A percentile compares a stretch with the other conserved stretches of the same genome.
These are phyloP conservation scores for Fusarium multiceps DNA, from an alignment of 2,329 filamentous ascomycete species.

Conservation along the genomic window DNA sequence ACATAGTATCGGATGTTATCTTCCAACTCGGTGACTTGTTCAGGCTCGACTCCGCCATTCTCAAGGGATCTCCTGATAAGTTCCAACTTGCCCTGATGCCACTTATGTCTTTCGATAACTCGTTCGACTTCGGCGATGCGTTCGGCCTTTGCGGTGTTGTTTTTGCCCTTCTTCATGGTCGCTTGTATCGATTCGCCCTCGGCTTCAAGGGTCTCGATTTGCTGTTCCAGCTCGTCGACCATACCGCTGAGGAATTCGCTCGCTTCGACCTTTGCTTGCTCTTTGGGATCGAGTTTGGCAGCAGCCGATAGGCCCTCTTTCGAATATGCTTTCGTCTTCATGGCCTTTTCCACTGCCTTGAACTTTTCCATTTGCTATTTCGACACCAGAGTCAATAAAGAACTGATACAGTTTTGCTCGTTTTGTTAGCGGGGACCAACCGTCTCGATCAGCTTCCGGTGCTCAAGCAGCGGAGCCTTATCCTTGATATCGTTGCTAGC, in stretches of 20 bases:
- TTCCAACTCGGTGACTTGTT: constrained; percentile 87
- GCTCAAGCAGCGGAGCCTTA: constrained; percentile 92
- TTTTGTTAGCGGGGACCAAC: constrained; percentile 63
- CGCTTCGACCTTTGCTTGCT: constrained; percentile 91
- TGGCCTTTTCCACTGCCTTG: constrained; percentile 99
- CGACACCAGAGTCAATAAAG: constrained; percentile 32
- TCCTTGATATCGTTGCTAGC: constrained; percentile 99
- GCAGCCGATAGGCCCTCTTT: constrained; percentile 95
- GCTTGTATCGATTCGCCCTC: constrained; percentile 88
- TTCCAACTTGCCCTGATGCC: constrained; percentile 94
- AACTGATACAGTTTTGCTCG: constrained; percentile 7
- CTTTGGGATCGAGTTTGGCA: constrained; percentile 94
- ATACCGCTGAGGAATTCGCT: constrained; percentile 86
- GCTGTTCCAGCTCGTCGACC: constrained; percentile 92
- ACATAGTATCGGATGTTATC: constrained; percentile 97
- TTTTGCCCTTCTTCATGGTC: constrained; percentile 95
- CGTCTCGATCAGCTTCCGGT: constrained; percentile 97
- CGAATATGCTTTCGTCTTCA: constrained; percentile 99
- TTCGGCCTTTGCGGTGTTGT: constrained; percentile 83
- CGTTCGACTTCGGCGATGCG: constrained; percentile 87
- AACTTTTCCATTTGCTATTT: constrained; percentile 97
- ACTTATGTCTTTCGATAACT: constrained; percentile 92
- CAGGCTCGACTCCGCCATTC: constrained; percentile 89
- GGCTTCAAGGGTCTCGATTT: constrained; percentile 92
- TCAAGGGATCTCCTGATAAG: constrained; percentile 89